A percentile compares a stretch with the other conserved stretches of the same genome.
These are phyloP conservation scores for Mortierella sp. DNA, from an alignment of 371 early-diverging fungal species.

Conservation along the genomic window DNA sequence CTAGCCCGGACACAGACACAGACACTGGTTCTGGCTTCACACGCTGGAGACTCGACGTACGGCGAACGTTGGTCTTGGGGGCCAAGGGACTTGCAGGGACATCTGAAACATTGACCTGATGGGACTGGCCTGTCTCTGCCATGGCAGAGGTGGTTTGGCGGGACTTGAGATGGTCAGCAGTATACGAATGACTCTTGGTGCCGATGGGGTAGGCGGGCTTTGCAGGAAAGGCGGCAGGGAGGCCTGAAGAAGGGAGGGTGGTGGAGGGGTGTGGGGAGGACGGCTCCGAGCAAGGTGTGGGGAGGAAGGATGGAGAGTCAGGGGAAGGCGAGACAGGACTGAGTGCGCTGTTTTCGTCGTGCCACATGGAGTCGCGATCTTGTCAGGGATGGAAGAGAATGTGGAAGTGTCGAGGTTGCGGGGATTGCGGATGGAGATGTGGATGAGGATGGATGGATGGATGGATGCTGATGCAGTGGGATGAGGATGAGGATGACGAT, in stretches of 20 bases:
- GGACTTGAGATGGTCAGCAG: conserved; percentile 28
- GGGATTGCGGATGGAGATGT: no score
- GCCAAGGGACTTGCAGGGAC: conserved; percentile 1
- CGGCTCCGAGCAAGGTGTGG: conserved; percentile 17
- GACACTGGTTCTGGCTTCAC: conserved; percentile 1
- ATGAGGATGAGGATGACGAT: conserved; percentile 8
- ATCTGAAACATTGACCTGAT: conserved; percentile 2
- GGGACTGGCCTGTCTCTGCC: conserved; percentile 18
- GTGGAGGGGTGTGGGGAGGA: conserved; percentile 24
- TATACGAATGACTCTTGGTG: conserved; percentile 42
- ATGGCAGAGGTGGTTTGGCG: not conserved
- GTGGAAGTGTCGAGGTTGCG: no score
- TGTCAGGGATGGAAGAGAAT: conserved; percentile 2
- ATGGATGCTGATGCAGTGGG: no score
- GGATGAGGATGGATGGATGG: no score
- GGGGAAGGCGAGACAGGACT: not conserved
- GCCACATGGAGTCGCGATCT: conserved; percentile 19
- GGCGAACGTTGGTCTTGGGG: conserved; percentile 9
- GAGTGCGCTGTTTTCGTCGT: conserved; percentile 8
- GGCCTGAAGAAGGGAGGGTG: conserved; percentile 27
- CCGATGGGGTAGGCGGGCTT: conserved; percentile 39
- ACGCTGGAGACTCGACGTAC: conserved; percentile 21
- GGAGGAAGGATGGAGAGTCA: conserved; percentile 2
- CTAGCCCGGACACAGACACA: not conserved
- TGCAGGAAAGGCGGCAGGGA: conserved; percentile 27